Conservation (phyloP, 331 rosid species). For the Dryas integrifolia region DNA sequence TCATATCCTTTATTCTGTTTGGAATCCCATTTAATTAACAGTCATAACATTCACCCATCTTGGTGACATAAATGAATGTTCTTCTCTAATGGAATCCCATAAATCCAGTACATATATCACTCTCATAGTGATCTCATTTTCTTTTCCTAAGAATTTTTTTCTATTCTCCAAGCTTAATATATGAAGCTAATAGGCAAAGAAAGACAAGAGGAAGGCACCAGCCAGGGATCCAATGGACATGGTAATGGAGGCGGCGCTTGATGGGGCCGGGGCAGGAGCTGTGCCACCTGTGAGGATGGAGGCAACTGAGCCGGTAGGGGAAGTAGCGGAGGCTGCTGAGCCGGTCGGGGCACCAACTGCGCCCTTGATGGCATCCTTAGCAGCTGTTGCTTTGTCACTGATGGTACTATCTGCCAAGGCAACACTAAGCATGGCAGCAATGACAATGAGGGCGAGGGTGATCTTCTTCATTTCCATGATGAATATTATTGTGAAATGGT, state of each 20-base stretch:
- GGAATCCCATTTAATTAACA: background rate
- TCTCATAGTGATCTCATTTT: background rate
- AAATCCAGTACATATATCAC: background rate
- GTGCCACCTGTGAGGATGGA: background rate
- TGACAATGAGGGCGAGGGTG: constrained; percentile 33
- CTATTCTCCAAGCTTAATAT: constrained; percentile 21
- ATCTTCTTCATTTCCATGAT: constrained; percentile 53
- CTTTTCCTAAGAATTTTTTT: background rate
- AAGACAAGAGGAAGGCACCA: constrained; percentile 45
- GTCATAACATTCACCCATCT: background rate
- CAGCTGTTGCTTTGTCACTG: background rate
- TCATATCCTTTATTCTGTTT: background rate
- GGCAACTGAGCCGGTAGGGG: constrained; percentile 3
- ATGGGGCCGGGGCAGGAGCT: constrained; percentile 22
- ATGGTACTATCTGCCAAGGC: constrained; percentile 24
- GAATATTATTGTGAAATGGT: background rate
- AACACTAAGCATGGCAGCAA: constrained; percentile 38
- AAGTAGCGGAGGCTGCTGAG: constrained; percentile 4
- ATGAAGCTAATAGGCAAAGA: constrained; percentile 39
- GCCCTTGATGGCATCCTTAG: background rate
- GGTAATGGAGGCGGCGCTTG: constrained; percentile 24
- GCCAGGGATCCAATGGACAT: constrained; percentile 36
- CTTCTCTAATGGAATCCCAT: background rate
- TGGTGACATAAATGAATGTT: background rate
- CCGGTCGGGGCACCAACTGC: constrained; percentile 7